These are phyloP conservation scores for Coffea humblotiana DNA, from an alignment of 305 asterid species.

Conservation along the genomic window DNA sequence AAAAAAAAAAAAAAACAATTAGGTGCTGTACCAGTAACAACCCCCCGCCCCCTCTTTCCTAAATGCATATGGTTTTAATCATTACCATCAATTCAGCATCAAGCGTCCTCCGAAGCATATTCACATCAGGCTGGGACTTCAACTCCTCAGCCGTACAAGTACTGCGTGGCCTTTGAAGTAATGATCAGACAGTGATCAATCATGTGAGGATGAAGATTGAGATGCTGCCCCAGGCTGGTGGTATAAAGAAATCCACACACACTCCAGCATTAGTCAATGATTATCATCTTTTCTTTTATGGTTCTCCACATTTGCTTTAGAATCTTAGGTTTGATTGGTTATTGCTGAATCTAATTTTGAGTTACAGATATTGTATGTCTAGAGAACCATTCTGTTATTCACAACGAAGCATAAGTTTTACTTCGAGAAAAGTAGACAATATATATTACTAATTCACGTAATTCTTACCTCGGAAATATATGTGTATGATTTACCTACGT, in stretches of 20 bases:
- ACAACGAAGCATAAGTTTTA: background rate
- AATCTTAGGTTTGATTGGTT: background rate
- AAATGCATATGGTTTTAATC: background rate
- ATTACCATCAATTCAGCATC: constrained; percentile 6
- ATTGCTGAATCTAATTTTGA: constrained; percentile 16
- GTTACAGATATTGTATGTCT: background rate
- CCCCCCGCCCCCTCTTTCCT: too few relatives aligned
- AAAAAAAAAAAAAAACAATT: background rate
- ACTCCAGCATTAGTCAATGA: constrained; percentile 1
- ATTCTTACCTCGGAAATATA: too few relatives aligned
- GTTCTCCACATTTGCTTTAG: constrained; percentile 7
- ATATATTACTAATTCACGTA: background rate
- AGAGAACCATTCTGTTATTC: background rate
- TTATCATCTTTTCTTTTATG: background rate
- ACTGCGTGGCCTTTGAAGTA: constrained; percentile 35
- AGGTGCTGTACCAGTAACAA: too few relatives aligned
- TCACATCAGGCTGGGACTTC: constrained; percentile 12
- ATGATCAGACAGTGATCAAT: background rate
- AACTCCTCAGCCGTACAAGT: constrained; percentile 42
- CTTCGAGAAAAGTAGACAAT: background rate
- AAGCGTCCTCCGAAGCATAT: constrained; percentile 29
- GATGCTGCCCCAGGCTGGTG: constrained; percentile 4
- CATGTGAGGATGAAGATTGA: constrained; percentile 11
- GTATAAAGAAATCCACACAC: background rate
- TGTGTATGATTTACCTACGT: background rate